Percentiles rank a stretch among this genome's conserved stretches.
Conservation (phyloP, 441 rosid genomes). For the Adansonia gregorii region DNA sequence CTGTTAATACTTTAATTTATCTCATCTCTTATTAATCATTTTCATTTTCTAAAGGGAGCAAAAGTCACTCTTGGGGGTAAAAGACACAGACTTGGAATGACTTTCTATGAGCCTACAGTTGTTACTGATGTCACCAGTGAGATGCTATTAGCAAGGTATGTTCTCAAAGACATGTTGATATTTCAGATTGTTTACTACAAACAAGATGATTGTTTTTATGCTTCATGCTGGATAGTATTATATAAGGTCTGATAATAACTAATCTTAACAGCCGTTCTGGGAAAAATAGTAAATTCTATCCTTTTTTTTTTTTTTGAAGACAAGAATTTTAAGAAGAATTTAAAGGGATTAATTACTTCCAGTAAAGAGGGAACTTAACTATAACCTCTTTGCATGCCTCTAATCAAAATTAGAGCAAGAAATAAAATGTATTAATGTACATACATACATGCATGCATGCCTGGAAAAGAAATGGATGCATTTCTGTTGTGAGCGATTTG, state of each 20-base stretch:
- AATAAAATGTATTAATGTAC: neutral
- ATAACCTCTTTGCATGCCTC: neutral
- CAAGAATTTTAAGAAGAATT: neutral
- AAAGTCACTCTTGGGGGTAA: conserved; percentile 89
- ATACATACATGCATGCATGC: neutral
- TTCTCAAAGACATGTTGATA: conserved; percentile 14
- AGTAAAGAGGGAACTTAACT: neutral
- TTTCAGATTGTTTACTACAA: conserved; percentile 15
- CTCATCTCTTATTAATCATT: conserved; percentile 26
- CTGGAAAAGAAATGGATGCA: neutral
- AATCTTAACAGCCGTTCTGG: neutral
- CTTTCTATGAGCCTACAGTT: conserved; percentile 93
- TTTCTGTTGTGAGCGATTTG: neutral
- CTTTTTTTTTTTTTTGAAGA: neutral
- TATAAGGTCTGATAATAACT: neutral
- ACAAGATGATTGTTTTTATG: neutral
- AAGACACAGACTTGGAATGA: conserved; percentile 91
- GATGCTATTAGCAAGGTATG: conserved; percentile 82
- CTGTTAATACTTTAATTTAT: conserved; percentile 16
- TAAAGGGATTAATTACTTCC: neutral
- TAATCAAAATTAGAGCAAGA: neutral
- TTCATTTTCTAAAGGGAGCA: conserved; percentile 73
- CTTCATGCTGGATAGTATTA: neutral
- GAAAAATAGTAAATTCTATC: neutral
- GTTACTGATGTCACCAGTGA: conserved; percentile 63